These are phyloP conservation scores for Nothophoma quercina DNA, from an alignment of 2,329 filamentous ascomycete genomes.

Conservation along the genomic window DNA sequence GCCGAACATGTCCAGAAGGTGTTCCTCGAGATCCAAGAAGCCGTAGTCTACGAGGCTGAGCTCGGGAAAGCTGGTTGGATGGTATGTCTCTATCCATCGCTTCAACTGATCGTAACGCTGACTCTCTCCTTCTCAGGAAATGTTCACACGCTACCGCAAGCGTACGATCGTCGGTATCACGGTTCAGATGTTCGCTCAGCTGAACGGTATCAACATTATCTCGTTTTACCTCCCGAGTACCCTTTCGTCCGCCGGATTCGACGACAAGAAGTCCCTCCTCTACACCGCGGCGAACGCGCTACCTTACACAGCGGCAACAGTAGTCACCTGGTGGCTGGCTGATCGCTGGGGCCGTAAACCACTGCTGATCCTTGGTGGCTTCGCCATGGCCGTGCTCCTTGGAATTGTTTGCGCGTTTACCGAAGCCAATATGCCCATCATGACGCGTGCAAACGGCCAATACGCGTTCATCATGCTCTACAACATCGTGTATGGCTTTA, in stretches of 20 bases:
- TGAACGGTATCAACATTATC: conserved; percentile 55
- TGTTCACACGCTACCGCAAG: conserved; percentile 54
- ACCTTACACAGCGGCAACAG: conserved; percentile 52
- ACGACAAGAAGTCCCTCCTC: conserved; percentile 49
- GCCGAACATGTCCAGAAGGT: conserved; percentile 48
- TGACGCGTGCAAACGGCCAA: conserved; percentile 46
- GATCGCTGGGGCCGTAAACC: conserved; percentile 53
- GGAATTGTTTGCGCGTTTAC: conserved; percentile 52
- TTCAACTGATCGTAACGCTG: background rate
- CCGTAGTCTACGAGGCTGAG: conserved; percentile 47
- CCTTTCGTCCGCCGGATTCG: conserved; percentile 47
- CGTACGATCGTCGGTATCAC: conserved; percentile 53
- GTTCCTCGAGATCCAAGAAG: conserved; percentile 50
- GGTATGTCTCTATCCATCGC: conserved; percentile 24
- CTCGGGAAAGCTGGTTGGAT: conserved; percentile 46
- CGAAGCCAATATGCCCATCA: conserved; percentile 39
- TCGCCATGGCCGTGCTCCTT: conserved; percentile 47
- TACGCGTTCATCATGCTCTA: conserved; percentile 53
- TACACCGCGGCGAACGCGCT: conserved; percentile 52
- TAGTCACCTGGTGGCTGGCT: conserved; percentile 51
- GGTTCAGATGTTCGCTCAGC: conserved; percentile 52
- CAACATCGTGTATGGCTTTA: conserved; percentile 50
- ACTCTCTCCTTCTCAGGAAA: conserved; percentile 37
- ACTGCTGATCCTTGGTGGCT: conserved; percentile 42
- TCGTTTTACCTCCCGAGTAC: conserved; percentile 53